Conservation (phyloP, 257 asterid species). For the Linderniella brevidens region DNA sequence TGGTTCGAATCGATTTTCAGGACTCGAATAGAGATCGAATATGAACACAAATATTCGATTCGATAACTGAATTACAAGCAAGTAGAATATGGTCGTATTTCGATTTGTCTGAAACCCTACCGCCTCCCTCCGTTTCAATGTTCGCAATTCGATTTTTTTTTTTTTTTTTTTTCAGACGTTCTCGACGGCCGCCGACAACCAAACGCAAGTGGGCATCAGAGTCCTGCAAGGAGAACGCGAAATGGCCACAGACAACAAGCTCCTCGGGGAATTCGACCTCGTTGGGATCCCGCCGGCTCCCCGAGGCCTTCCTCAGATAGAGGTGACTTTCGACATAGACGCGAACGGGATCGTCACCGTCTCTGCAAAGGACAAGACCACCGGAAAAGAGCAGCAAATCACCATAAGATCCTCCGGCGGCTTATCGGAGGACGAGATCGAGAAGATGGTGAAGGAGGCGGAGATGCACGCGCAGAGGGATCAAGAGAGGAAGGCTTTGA, state of each 20-base stretch:
- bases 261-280: conserved; percentile 50
- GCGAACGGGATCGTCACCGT: conserved; percentile 56
- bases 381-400: conserved; percentile 53
- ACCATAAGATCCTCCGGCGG: conserved; percentile 52
- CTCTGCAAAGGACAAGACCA: conserved; percentile 47
- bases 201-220: conserved; percentile 54
- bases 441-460: conserved; percentile 56
- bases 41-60: too few species aligned
- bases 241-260: conserved; percentile 43
- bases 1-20: too few species aligned
- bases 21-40: too few species aligned
- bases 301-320: conserved; percentile 49
- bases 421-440: conserved; percentile 43
- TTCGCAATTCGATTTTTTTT: neutral
- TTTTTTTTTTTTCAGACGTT: conserved; percentile 22
- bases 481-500: conserved; percentile 48
- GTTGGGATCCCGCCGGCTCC: conserved; percentile 63
- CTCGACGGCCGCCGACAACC: conserved; percentile 67
- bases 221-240: conserved; percentile 66
- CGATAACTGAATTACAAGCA: too few species aligned
- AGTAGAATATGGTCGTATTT: too few species aligned
- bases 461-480: conserved; percentile 54
- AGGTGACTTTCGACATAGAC: conserved; percentile 50
- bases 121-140: too few species aligned
- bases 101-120: too few species aligned